Conservation (phyloP, 176 grass and related monocot species). For the Raddia guianensis region DNA sequence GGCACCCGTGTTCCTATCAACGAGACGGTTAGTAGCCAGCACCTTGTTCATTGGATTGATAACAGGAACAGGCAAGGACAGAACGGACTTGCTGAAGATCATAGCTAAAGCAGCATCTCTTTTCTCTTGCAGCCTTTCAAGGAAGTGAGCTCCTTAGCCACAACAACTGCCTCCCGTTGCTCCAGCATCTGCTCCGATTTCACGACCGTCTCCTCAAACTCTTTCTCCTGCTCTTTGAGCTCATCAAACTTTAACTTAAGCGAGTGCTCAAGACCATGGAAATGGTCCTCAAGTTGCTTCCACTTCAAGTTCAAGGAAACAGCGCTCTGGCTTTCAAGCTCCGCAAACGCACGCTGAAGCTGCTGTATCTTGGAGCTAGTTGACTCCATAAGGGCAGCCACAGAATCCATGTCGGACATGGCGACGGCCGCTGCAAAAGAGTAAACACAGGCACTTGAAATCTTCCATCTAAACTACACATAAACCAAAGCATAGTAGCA, state of each 20-base stretch:
- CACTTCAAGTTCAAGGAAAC: conserved; percentile 86
- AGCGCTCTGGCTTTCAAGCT: conserved; percentile 67
- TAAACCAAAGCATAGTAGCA: conserved; percentile 1
- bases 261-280: conserved; percentile 75
- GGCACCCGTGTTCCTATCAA: neutral
- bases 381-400: conserved; percentile 72
- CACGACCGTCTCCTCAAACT: conserved; percentile 49
- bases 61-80: conserved; percentile 33
- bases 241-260: conserved; percentile 70
- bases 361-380: conserved; percentile 73
- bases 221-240: conserved; percentile 66
- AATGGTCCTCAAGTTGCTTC: conserved; percentile 92
- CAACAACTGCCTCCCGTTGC: conserved; percentile 65
- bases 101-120: conserved; percentile 66
- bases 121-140: conserved; percentile 78
- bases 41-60: conserved; percentile 36
- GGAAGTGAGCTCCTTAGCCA: conserved; percentile 75
- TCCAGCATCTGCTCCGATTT: conserved; percentile 62
- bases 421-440: conserved; percentile 13
- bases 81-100: conserved; percentile 66
- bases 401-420: conserved; percentile 56
- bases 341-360: conserved; percentile 71
- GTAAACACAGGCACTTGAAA: neutral
- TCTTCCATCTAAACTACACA: neutral
- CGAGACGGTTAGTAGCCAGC: neutral